Conservation (phyloP, 208 protist genomes). For the Paratrypanosoma confusum region DNA sequence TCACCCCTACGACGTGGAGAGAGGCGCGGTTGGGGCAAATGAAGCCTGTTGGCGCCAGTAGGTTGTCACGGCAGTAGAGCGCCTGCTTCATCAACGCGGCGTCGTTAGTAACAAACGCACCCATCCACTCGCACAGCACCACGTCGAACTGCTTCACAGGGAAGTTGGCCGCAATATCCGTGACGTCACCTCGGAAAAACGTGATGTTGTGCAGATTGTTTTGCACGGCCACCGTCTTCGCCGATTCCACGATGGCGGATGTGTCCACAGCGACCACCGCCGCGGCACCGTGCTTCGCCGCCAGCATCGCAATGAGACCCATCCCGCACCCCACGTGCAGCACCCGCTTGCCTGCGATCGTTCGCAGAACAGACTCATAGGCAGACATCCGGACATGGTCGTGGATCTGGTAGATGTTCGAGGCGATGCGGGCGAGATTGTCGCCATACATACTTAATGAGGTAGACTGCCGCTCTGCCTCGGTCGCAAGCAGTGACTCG, state of each 20-base stretch:
- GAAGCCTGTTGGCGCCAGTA: slow-evolving; percentile 45
- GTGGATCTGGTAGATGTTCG: slow-evolving; percentile 54
- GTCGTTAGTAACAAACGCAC: slow-evolving; percentile 76
- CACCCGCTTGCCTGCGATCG: slow-evolving; percentile 76
- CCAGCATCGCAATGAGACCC: slow-evolving; percentile 79
- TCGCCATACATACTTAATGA: slow-evolving; percentile 81
- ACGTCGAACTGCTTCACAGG: slow-evolving; percentile 74
- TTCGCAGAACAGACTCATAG: slow-evolving; percentile 68
- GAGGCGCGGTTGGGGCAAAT: slow-evolving; percentile 75
- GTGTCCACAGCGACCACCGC: slow-evolving; percentile 77
- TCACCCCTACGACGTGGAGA: slow-evolving; percentile 75
- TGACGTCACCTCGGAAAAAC: slow-evolving; percentile 67
- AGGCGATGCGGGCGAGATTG: slow-evolving; percentile 60
- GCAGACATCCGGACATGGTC: slow-evolving; percentile 61
- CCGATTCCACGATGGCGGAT: slow-evolving; percentile 69
- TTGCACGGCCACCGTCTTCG: slow-evolving; percentile 61
- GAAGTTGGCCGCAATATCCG: slow-evolving; percentile 47
- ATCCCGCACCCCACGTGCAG: slow-evolving; percentile 82
- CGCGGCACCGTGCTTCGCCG: slow-evolving; percentile 49
- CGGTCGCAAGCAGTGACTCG: slow-evolving; percentile 72
- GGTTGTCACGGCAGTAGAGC: slow-evolving; percentile 65
- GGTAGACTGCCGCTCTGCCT: slow-evolving; percentile 74
- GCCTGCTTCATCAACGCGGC: slow-evolving; percentile 50
- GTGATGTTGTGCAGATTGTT: slow-evolving; percentile 69
- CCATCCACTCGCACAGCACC: slow-evolving; percentile 88